A percentile compares a stretch with the other conserved stretches of the same genome.
Evolutionary conservation across 2,329 filamentous ascomycete genomes (phyloP).

Genomic region (Microdochium nivale): DNA sequence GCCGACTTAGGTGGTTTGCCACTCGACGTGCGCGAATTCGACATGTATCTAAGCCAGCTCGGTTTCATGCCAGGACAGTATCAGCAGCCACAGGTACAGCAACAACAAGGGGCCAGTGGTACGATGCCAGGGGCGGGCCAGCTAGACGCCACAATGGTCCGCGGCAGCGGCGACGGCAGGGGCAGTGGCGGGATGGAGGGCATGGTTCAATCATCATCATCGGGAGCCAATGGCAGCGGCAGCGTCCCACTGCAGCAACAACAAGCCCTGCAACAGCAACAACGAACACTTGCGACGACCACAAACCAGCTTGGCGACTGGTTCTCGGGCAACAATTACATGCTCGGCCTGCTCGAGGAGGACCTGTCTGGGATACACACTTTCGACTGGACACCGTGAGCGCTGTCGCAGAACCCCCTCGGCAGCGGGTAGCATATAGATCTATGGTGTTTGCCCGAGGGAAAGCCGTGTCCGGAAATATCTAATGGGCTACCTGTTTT

Average conservation of each 20-base stretch:
- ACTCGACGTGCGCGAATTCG: conserved; percentile 20
- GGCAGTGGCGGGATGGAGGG: not conserved
- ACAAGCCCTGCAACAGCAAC: not conserved
- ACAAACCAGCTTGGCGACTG: conserved; percentile 20
- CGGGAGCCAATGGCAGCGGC: not conserved
- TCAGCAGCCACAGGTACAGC: not conserved
- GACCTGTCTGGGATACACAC: conserved; percentile 21
- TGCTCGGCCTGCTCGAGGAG: conserved; percentile 22
- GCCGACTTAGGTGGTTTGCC: conserved; percentile 8
- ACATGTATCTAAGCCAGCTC: conserved; percentile 22
- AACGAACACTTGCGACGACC: conserved; percentile 1
- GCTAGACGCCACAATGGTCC: conserved; percentile 7
- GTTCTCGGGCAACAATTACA: conserved; percentile 23
- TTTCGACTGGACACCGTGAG: conserved; percentile 7
- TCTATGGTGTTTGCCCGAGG: too few species aligned
- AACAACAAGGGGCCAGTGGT: not conserved
- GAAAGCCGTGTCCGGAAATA: too few species aligned
- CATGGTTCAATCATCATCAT: not conserved
- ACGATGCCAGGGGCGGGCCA: not conserved
- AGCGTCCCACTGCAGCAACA: not conserved
- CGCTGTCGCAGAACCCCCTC: too few species aligned
- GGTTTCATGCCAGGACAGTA: conserved; percentile 18
- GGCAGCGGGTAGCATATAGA: too few species aligned
- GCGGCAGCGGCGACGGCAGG: not conserved
- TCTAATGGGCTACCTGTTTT: too few species aligned